Evolutionary conservation across 495 filamentous ascomycete species (phyloP), one percentile per base, ranked within the genome.

Genomic region (Viridothelium virens): DNA sequence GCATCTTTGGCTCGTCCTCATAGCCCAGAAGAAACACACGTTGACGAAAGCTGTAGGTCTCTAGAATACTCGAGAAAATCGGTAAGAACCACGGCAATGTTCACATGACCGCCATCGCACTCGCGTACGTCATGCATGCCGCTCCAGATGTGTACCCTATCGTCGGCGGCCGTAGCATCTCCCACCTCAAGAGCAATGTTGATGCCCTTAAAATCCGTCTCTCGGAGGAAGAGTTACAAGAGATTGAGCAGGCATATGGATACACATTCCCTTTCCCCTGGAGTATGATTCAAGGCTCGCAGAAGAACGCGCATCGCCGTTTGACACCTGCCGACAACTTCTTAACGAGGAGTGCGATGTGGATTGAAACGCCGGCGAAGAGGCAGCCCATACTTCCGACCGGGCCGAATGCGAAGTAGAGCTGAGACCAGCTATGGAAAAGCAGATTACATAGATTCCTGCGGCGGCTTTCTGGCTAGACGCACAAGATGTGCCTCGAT

Each of bases 81-180:
- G 86, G 85, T 0, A 78, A 81, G 4, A 74, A 71, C 61, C 85
- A 85, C 69, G 77, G 77, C 3, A 82, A 78, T 11, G 63, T 63
- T 7, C 64, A 70, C 1, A 69, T 83, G 18, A 78, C 77, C 0
- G 71, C 68, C 59, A 69, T 91, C 47, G 89, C 90, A 2, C 74
- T 91, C 63, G 89, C 89, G 2, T 92, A 92, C 74, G 85, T 92
- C 4, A 81, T 86, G 74, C 80, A 83, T 73, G 91, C 91, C 75
- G 78, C 86, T 12, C 85, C 88, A 0, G 87, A 91, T 68, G 87
- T 90, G 34, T 92, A 91, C 74, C 89, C 89, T 9, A 85, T 92
- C 63, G 80, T 91, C 33, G 89, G 89, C 14, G 85, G 84, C 2
- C 74, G 86, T 10, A 89, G 85, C 72, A 72, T 88, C 61, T 83